phyloP scores from a whole-genome alignment of 2,329 filamentous ascomycete species.

The Phialophora tarda region DNA sequence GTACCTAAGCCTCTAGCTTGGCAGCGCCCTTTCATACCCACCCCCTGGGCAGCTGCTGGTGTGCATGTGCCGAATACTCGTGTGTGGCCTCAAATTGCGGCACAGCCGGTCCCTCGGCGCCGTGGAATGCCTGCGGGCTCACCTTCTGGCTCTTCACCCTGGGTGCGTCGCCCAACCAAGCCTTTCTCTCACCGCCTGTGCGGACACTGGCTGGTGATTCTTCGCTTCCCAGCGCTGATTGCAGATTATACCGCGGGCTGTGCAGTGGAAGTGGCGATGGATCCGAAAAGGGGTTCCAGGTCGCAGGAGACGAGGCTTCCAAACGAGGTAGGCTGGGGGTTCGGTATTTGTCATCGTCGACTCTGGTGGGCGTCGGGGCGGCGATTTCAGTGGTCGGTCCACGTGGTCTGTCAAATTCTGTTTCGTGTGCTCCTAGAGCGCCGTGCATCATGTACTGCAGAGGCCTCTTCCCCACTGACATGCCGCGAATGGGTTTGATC shows the following conservation, averaged over 20 bases:
- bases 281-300: not conserved
- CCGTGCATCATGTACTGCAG: not conserved
- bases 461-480: slow-evolving; percentile 4
- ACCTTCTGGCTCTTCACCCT: slow-evolving; percentile 21
- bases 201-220: slow-evolving; percentile 4
- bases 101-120: not conserved
- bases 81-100: not conserved
- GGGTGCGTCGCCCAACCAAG: slow-evolving; percentile 6
- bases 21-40: not conserved
- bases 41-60: not conserved
- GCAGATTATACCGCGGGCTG: slow-evolving; percentile 1
- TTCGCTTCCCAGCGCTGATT: slow-evolving; percentile 2
- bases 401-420: not conserved
- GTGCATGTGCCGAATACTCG: not conserved
- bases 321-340: not conserved
- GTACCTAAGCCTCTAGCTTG: not conserved
- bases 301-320: not conserved
- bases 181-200: not conserved
- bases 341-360: not conserved
- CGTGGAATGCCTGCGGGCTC: not conserved
- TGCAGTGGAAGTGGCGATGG: not conserved
- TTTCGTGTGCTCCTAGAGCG: not conserved
- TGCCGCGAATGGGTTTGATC: slow-evolving; percentile 10
- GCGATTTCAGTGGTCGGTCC: not conserved
- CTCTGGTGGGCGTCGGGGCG: not conserved